phyloP scores from a whole-genome alignment of 306 rosid genomes.

The Alnus rubra region DNA sequence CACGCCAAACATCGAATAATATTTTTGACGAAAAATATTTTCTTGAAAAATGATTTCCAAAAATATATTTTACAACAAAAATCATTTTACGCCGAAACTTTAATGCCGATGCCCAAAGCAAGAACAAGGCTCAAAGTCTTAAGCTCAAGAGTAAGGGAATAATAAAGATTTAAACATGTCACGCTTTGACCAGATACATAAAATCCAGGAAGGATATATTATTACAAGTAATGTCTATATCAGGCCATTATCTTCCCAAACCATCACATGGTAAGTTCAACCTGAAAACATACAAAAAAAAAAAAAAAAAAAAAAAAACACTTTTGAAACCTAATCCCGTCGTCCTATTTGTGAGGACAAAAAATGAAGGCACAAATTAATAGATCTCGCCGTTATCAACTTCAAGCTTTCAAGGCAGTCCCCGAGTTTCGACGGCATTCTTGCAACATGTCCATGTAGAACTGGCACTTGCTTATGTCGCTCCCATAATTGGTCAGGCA shows the following conservation, averaged over 20 bases:
- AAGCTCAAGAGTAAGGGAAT: too few relatives aligned
- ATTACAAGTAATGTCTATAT: neutral
- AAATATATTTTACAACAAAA: too few relatives aligned
- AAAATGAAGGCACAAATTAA: neutral
- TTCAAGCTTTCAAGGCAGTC: constrained; percentile 16
- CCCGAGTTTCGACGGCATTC: constrained; percentile 17
- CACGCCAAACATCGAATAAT: too few relatives aligned
- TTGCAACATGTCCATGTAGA: constrained; percentile 36
- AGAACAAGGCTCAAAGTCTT: constrained; percentile 25
- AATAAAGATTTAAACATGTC: too few relatives aligned
- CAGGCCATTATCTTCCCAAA: neutral
- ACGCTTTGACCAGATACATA: neutral
- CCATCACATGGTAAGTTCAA: neutral
- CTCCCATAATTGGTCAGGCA: constrained; percentile 28
- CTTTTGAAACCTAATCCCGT: neutral
- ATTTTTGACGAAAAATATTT: too few relatives aligned
- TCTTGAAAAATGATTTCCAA: too few relatives aligned
- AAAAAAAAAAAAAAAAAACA: neutral
- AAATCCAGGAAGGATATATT: neutral
- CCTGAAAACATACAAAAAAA: neutral
- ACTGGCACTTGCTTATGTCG: constrained; percentile 41
- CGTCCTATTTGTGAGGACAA: neutral
- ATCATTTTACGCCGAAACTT: neutral
- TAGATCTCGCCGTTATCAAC: neutral
- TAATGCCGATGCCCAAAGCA: constrained; percentile 25